Evolutionary conservation across 2,329 filamentous ascomycete species (phyloP).

Genomic region (Chaetothyriales sp.): DNA sequence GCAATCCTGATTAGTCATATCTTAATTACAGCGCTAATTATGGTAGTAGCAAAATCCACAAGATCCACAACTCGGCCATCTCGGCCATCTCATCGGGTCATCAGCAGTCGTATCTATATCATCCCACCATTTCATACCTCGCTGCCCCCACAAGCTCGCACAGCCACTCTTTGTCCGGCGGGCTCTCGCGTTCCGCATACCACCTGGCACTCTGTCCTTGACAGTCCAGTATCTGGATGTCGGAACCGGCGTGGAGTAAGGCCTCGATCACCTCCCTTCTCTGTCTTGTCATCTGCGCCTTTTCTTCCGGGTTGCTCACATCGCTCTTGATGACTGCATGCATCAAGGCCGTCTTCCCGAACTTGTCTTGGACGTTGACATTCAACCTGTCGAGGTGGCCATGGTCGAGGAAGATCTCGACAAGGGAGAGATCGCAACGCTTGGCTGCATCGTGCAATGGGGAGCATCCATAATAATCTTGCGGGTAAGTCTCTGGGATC

Average conservation of each 20-base stretch:
- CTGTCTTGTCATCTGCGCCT: conserved; percentile 2
- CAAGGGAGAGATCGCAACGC: conserved; percentile 9
- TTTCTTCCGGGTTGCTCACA: conserved; percentile 3
- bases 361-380: conserved; percentile 10
- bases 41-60: too few species aligned
- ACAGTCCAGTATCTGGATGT: conserved; percentile 5
- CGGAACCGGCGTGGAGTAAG: conserved; percentile 8
- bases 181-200: not conserved
- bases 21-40: too few species aligned
- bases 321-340: conserved; percentile 12
- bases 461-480: conserved; percentile 12
- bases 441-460: conserved; percentile 14
- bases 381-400: not conserved
- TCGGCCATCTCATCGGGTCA: too few species aligned
- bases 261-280: conserved; percentile 2
- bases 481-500: conserved; percentile 8
- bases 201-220: not conserved
- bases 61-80: too few species aligned
- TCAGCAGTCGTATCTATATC: not conserved
- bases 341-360: conserved; percentile 15
- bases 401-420: conserved; percentile 9
- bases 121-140: not conserved
- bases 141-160: not conserved
- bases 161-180: not conserved
- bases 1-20: too few species aligned